These are phyloP conservation scores for Betula pendula DNA, from an alignment of 306 rosid species.

Conservation along the genomic window DNA sequence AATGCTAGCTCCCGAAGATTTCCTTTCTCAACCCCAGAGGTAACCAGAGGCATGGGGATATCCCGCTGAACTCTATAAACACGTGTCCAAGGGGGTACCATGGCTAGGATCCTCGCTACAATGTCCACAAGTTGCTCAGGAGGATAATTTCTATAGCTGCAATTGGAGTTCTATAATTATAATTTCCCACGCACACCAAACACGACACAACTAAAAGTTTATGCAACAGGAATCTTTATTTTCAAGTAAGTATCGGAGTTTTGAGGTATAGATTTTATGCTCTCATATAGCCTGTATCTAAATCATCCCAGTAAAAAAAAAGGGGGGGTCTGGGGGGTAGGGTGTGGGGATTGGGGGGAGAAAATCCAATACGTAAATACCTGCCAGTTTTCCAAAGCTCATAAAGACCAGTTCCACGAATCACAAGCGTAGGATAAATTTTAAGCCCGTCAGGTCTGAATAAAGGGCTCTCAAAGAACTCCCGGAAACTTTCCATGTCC, in stretches of 20 bases:
- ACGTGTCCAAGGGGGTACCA: slow-evolving; percentile 99
- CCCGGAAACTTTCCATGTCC: slow-evolving; percentile 96
- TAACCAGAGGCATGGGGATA: slow-evolving; percentile 97
- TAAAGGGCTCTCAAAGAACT: slow-evolving; percentile 85
- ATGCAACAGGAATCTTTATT: neutral
- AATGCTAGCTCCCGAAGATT: slow-evolving; percentile 91
- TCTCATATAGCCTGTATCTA: neutral
- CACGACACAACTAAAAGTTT: neutral
- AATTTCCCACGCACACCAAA: slow-evolving; percentile 12
- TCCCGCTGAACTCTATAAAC: slow-evolving; percentile 99
- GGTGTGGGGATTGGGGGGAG: neutral
- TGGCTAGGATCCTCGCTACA: slow-evolving; percentile 84
- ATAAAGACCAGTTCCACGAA: slow-evolving; percentile 98
- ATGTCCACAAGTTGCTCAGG: slow-evolving; percentile 99
- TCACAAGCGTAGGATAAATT: slow-evolving; percentile 94
- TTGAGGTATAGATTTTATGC: neutral
- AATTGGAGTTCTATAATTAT: slow-evolving; percentile 25
- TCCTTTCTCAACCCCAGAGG: slow-evolving; percentile 99
- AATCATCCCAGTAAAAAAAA: neutral
- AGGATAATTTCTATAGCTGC: slow-evolving; percentile 94
- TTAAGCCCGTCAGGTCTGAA: slow-evolving; percentile 99
- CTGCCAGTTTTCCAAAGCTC: slow-evolving; percentile 99
- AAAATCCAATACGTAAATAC: slow-evolving; percentile 35
- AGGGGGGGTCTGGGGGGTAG: neutral
- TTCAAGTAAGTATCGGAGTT: neutral